A percentile compares a stretch with the other conserved stretches of the same genome.
phyloP scores from a whole-genome alignment of 306 rosid genomes.

The Quercus agrifolia region DNA sequence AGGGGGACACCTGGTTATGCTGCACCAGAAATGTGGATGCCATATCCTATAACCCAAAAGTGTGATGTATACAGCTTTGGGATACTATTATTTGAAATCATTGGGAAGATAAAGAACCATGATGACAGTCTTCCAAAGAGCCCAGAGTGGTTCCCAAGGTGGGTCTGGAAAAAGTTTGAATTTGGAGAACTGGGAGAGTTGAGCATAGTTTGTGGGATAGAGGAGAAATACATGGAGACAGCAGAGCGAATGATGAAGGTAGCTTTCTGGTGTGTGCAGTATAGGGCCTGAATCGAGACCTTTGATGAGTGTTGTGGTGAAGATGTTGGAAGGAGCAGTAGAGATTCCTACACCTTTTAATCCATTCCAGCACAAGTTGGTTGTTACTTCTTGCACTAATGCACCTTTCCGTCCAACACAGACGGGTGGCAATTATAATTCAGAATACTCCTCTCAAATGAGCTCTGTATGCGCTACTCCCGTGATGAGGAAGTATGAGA shows the following conservation, averaged over 20 bases:
- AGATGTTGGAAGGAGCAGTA: constrained; percentile 51
- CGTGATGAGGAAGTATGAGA: constrained; percentile 20
- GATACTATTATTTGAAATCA: constrained; percentile 45
- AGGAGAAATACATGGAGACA: constrained; percentile 24
- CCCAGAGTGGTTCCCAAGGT: constrained; percentile 48
- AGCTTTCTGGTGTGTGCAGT: constrained; percentile 49
- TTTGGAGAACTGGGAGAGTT: constrained; percentile 15
- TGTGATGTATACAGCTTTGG: constrained; percentile 61
- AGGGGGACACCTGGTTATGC: constrained; percentile 59
- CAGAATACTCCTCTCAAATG: background rate
- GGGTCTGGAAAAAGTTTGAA: constrained; percentile 38
- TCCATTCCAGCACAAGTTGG: constrained; percentile 37
- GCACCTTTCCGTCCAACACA: background rate
- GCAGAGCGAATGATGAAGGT: constrained; percentile 37
- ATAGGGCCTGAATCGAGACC: constrained; percentile 47
- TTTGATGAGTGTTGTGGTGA: constrained; percentile 43
- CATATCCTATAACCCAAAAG: constrained; percentile 41
- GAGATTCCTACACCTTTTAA: constrained; percentile 38
- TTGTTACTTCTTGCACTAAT: background rate
- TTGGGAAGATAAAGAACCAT: constrained; percentile 43
- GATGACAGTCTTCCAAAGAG: constrained; percentile 18
- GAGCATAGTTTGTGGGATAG: constrained; percentile 28
- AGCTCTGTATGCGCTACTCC: constrained; percentile 8
- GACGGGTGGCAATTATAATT: background rate
- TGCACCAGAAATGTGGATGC: constrained; percentile 52